Conservation (phyloP, 371 early-diverging fungal species). For the Mucor indicus region DNA sequence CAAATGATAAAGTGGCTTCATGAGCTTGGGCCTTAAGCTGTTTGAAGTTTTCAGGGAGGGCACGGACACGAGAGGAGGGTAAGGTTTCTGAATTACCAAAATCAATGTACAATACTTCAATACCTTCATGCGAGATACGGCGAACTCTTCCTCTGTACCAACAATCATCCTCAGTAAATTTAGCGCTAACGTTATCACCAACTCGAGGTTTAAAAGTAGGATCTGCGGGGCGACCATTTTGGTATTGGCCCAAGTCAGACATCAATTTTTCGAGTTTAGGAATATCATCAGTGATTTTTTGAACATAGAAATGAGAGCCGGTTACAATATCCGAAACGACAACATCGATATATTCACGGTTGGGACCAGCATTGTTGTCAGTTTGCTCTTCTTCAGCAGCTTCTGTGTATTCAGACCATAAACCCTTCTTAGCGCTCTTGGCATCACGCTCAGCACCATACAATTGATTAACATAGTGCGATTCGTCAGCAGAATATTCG, state of each 20-base stretch:
- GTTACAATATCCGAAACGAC: conserved; percentile 82
- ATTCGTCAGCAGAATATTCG: conserved; percentile 82
- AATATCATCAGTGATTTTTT: conserved; percentile 72
- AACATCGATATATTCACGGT: conserved; percentile 75
- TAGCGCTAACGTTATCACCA: conserved; percentile 75
- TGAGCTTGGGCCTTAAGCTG: conserved; percentile 75
- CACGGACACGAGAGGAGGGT: conserved; percentile 55
- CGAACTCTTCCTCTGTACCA: conserved; percentile 92
- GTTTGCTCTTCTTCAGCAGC: conserved; percentile 21
- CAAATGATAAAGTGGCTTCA: conserved; percentile 82
- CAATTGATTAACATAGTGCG: conserved; percentile 63
- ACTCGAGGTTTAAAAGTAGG: conserved; percentile 57
- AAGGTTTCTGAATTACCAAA: conserved; percentile 86
- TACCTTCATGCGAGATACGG: conserved; percentile 61
- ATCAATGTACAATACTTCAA: conserved; percentile 83
- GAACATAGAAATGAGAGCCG: conserved; percentile 73
- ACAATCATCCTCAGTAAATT: conserved; percentile 83
- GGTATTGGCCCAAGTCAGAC: conserved; percentile 71
- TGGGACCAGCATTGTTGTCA: conserved; percentile 41
- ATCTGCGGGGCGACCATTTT: conserved; percentile 45
- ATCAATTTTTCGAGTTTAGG: conserved; percentile 79
- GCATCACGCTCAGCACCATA: conserved; percentile 81
- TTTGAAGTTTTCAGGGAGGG: conserved; percentile 63
- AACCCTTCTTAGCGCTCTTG: conserved; percentile 59
- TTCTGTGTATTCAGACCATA: conserved; percentile 45